Evolutionary conservation across 1,284 basidiomycete genomes (phyloP).

Genomic region (Puccinia triticina): DNA sequence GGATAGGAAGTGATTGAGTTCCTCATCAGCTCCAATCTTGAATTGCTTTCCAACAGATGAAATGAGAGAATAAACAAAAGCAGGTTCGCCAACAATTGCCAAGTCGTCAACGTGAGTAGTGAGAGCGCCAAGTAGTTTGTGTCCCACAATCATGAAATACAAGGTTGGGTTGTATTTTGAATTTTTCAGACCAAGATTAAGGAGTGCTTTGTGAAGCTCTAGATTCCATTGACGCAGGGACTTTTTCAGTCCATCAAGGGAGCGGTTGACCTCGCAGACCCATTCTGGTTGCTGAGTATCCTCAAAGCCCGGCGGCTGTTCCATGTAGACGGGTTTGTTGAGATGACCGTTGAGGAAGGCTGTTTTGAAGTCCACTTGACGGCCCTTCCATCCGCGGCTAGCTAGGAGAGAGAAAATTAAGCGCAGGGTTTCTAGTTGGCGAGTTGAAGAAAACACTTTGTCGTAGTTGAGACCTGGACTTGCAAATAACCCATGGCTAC

Average conservation of each 20-base stretch:
- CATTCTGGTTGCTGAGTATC: not conserved
- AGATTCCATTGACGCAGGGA: not conserved
- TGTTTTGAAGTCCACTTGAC: too few relatives aligned
- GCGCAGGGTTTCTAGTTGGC: too few relatives aligned
- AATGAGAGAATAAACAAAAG: not conserved
- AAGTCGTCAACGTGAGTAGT: slow-evolving; percentile 17
- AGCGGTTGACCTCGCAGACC: slow-evolving; percentile 1
- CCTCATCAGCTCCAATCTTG: too few relatives aligned
- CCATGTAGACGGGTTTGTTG: too few relatives aligned
- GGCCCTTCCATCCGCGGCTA: too few relatives aligned
- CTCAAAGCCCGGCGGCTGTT: not conserved
- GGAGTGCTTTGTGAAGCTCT: not conserved
- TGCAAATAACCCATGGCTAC: too few relatives aligned
- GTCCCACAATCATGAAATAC: not conserved
- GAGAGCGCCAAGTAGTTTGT: slow-evolving; percentile 12
- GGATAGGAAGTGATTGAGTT: slow-evolving; percentile 1
- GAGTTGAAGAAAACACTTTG: not conserved
- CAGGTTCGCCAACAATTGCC: not conserved
- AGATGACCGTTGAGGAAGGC: too few relatives aligned
- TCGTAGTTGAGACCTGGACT: too few relatives aligned
- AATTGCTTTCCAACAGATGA: not conserved
- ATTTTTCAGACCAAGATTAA: too few relatives aligned
- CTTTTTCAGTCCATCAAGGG: not conserved
- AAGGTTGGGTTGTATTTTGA: not conserved
- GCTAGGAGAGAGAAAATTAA: too few relatives aligned